These are phyloP conservation scores for Kalmusia sp. DNA, from an alignment of 2,329 filamentous ascomycete genomes.

Conservation along the genomic window DNA sequence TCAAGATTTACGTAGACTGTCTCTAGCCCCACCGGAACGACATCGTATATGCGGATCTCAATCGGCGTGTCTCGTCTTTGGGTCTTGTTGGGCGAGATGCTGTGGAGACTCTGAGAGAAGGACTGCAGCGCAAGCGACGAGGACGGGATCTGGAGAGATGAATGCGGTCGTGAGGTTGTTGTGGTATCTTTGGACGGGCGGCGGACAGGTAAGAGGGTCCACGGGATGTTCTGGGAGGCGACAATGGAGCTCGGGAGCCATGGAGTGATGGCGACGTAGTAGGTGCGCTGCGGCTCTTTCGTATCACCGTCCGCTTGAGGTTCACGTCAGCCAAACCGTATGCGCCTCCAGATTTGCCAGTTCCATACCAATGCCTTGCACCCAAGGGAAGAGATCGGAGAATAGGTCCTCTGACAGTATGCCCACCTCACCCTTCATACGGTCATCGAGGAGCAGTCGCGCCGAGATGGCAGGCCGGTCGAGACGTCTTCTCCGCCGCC, in stretches of 20 bases:
- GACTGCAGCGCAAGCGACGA: conserved; percentile 76
- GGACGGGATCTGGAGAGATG: conserved; percentile 80
- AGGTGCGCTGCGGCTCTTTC: conserved; percentile 29
- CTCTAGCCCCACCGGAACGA: conserved; percentile 79
- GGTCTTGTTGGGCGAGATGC: conserved; percentile 77
- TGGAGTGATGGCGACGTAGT: conserved; percentile 76
- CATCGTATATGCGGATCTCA: conserved; percentile 83
- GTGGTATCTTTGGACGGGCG: conserved; percentile 43
- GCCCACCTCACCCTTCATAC: conserved; percentile 83
- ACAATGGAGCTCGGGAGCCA: conserved; percentile 67
- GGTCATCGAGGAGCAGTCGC: conserved; percentile 82
- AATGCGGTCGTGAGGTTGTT: conserved; percentile 63
- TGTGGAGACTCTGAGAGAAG: conserved; percentile 76
- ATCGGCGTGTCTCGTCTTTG: conserved; percentile 77
- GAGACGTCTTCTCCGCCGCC: conserved; percentile 60
- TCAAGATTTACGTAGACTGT: conserved; percentile 88
- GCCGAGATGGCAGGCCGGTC: conserved; percentile 80
- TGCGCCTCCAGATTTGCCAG: not conserved
- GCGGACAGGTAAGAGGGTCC: conserved; percentile 84
- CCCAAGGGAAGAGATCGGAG: conserved; percentile 74
- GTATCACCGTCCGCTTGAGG: conserved; percentile 9
- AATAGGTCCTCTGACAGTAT: conserved; percentile 88
- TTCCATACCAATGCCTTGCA: conserved; percentile 28
- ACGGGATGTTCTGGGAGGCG: conserved; percentile 68
- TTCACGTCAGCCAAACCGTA: not conserved